Conservation (phyloP, 495 filamentous ascomycete species). For the Penicillium antarcticum region DNA sequence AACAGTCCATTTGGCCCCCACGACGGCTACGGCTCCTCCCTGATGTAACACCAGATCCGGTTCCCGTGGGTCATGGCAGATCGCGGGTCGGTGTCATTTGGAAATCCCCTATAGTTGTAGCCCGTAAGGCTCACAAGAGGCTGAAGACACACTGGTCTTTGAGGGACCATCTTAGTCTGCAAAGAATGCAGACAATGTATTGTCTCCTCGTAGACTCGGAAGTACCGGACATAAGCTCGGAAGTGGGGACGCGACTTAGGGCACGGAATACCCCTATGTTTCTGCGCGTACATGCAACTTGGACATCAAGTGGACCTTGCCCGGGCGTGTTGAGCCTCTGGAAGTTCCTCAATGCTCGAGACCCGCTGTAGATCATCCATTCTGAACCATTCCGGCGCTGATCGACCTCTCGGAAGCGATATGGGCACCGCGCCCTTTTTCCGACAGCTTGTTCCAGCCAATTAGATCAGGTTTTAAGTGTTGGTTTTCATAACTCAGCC, state of each 20-base stretch:
- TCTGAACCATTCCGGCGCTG: not conserved
- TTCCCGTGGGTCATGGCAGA: too few relatives aligned
- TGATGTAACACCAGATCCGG: too few relatives aligned
- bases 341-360: not conserved
- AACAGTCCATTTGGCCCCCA: too few relatives aligned
- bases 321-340: slow-evolving; percentile 6
- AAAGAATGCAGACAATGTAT: too few relatives aligned
- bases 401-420: not conserved
- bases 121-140: too few relatives aligned
- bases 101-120: too few relatives aligned
- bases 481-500: slow-evolving; percentile 2
- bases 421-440: not conserved
- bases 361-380: not conserved
- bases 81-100: too few relatives aligned
- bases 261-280: not conserved
- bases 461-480: not conserved
- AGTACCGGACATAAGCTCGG: not conserved
- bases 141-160: too few relatives aligned
- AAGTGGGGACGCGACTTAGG: not conserved
- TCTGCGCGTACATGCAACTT: slow-evolving; percentile 2
- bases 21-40: too few relatives aligned
- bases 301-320: not conserved
- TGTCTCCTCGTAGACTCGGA: too few relatives aligned
- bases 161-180: too few relatives aligned
- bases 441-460: not conserved